Conservation (phyloP, 192 early-diverging fungal genomes). For the Backusella luteola region DNA sequence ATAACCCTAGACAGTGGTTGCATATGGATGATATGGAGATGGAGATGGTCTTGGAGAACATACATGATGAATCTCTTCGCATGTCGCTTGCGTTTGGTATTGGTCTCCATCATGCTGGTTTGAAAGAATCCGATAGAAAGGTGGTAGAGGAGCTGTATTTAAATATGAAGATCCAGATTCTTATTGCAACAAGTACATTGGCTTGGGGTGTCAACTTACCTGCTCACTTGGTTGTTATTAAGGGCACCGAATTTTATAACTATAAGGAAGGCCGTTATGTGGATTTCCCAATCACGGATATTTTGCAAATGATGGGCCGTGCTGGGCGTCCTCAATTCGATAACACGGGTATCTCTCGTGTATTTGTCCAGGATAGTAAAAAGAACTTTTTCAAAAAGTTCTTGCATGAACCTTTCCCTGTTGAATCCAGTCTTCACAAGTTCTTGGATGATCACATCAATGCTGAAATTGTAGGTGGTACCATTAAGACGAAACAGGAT, state of each 20-base stretch:
- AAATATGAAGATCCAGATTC: constrained; percentile 92
- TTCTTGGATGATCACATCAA: constrained; percentile 87
- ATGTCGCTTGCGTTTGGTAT: constrained; percentile 91
- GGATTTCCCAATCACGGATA: constrained; percentile 97
- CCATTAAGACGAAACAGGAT: constrained; percentile 89
- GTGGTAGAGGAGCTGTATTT: constrained; percentile 93
- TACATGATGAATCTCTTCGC: constrained; percentile 80
- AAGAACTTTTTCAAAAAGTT: constrained; percentile 99
- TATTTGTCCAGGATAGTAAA: constrained; percentile 94
- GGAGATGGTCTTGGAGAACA: constrained; percentile 64
- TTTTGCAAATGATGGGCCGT: constrained; percentile 99
- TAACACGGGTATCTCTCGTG: constrained; percentile 84
- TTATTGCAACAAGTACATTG: constrained; percentile 93
- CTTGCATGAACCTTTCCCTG: constrained; percentile 93
- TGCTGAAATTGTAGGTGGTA: constrained; percentile 89
- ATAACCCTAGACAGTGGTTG: constrained; percentile 88
- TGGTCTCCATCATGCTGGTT: constrained; percentile 95
- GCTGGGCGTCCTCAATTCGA: constrained; percentile 97
- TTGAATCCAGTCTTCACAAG: constrained; percentile 77
- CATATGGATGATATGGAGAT: constrained; percentile 82
- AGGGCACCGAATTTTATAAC: constrained; percentile 98
- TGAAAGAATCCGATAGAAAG: constrained; percentile 83
- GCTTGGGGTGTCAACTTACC: constrained; percentile 99
- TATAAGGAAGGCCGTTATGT: constrained; percentile 87
- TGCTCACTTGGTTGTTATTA: constrained; percentile 96